Evolutionary conservation across 495 filamentous ascomycete species (phyloP), one percentile per base, ranked within the genome.

Genomic region (Oleoguttula mirabilis): DNA sequence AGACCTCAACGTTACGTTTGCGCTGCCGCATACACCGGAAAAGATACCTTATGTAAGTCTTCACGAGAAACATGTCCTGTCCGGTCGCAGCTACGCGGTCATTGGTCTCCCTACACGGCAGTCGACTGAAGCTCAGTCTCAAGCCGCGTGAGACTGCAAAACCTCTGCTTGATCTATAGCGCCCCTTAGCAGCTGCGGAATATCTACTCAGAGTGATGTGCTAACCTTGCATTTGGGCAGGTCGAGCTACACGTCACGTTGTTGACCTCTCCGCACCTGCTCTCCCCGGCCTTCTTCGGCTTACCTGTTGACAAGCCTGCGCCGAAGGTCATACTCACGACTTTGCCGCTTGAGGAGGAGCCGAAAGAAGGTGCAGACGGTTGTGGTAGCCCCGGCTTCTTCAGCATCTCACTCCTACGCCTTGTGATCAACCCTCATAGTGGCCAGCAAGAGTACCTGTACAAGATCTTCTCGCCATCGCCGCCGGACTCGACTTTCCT

Each of bases 391-490:
- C 67, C 82, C 0, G 74, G 73, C 2, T 96, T 94, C 71, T 95
- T 81, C 70, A 88, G 82, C 57, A 80, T 94, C 58, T 92, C 79
- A 47, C 79, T 77, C 8, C 70, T 94, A 14, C 71, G 72, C 8
- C 70, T 66, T n/a, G 67, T 80, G 6, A 55, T 61, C 22, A 82
- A 79, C 40, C 71, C 78, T 0, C 55, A 60, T 21, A 66, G 70
- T 0, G 47, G 45, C n/a, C 49, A 62, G 14, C 45, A 51, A 14
- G 88, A 98, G 56, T 87, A 83, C 52, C 71, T 94, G 21, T 98
- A 96, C 67, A 98, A 98, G 61, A 82, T 96, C 44, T 98, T 96
- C 70, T 92, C 86, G 0, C 83, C 87, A 0, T 61, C 74, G 27
- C 68, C 66, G 4, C 66, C 85, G 10, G 77, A 76, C 0, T 59